Conservation (phyloP, 768 basidiomycete genomes). For the Kwoniella sp. region DNA sequence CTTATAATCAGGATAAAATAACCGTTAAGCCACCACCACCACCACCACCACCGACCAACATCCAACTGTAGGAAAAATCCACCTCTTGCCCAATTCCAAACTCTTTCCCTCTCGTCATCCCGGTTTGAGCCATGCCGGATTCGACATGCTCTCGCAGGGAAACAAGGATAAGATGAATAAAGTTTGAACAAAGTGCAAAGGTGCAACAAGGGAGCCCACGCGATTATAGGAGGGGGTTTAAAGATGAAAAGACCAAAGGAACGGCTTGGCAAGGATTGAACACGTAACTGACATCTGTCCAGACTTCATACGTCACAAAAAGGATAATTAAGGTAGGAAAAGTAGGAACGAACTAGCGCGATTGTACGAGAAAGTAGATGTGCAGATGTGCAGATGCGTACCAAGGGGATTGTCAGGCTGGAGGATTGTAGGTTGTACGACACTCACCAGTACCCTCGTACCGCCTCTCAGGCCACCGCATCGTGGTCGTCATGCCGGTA, state of each 20-base stretch:
- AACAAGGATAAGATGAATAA: neutral
- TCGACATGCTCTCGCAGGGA: neutral
- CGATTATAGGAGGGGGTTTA: too few species aligned
- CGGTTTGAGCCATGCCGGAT: constrained; percentile 4
- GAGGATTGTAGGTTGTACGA: neutral
- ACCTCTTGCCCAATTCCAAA: neutral
- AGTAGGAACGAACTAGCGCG: neutral
- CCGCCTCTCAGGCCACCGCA: neutral
- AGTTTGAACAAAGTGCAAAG: neutral
- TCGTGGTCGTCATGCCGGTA: neutral
- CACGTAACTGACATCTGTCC: neutral
- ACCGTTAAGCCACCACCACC: neutral
- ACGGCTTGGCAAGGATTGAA: neutral
- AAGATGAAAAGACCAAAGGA: neutral
- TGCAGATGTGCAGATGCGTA: neutral
- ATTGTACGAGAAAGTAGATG: neutral
- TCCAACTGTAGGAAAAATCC: neutral
- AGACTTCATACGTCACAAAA: neutral
- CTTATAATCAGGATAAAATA: neutral
- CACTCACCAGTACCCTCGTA: neutral
- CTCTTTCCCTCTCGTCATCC: constrained; percentile 3
- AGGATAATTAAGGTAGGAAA: neutral
- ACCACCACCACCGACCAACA: neutral
- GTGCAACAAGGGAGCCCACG: too few species aligned
- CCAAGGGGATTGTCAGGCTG: neutral